Conservation (phyloP, 179 eudicot genomes). For the Heliamphora pulchella region DNA sequence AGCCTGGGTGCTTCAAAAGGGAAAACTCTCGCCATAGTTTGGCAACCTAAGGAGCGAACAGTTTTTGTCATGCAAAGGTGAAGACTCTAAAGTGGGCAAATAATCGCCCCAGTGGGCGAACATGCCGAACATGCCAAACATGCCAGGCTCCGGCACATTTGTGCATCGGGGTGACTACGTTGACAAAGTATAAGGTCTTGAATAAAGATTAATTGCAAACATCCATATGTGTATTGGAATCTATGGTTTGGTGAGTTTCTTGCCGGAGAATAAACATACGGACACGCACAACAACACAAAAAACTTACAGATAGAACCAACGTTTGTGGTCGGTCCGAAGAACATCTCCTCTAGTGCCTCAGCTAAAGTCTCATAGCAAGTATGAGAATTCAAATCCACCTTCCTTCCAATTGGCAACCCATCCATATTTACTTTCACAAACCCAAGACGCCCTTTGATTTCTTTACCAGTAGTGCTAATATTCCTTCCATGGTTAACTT, state of each 20-base stretch:
- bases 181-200: background rate
- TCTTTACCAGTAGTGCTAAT: constrained; percentile 28
- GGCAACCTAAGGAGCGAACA: too few relatives aligned
- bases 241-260: background rate
- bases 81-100: too few relatives aligned
- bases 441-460: constrained; percentile 32
- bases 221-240: background rate
- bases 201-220: background rate
- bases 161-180: background rate
- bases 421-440: constrained; percentile 86
- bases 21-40: too few relatives aligned
- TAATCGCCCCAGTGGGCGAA: too few relatives aligned
- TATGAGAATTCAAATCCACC: constrained; percentile 64
- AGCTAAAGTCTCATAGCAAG: constrained; percentile 61
- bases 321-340: constrained; percentile 26
- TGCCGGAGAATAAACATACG: background rate
- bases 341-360: constrained; percentile 73
- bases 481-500: constrained; percentile 29
- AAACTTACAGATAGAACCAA: constrained; percentile 18
- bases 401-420: constrained; percentile 83
- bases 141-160: too few relatives aligned
- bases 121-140: too few relatives aligned
- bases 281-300: background rate
- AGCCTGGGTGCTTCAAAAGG: too few relatives aligned
- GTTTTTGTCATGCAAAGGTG: too few relatives aligned